Evolutionary conservation across 176 grass and related monocot genomes (phyloP), one percentile per base, ranked within the genome.

Genomic region (Oryza meridionalis): DNA sequence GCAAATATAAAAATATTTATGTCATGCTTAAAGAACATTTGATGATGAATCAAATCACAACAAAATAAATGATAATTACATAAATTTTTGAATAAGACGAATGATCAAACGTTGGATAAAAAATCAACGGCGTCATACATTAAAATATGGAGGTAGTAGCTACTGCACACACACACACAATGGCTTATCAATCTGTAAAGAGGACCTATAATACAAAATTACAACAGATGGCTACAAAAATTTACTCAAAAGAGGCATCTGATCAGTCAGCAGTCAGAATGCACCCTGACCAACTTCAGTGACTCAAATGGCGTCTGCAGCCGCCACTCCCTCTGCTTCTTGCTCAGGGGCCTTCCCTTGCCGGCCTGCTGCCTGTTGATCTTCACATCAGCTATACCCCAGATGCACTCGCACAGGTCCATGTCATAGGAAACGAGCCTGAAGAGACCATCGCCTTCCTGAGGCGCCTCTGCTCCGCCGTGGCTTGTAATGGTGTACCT

Each of bases 311-410:
- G 83, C 7, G 89, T 96, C 5, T 83, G 88, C 84, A 98, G 25
- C 12, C 84, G 82, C 96, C 93, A 99, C 63, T 99, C 96, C 81
- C 84, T 91, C 83, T 96, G 93, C 77, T 99, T 96, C 86, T 95
- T 99, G 84, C 82, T 96, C 67, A 99, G 76, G 0, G 91, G 91
- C 68, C 96, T 94, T 72, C 96, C 96, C 87, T 95, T 98, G 26
- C 96, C 91, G 2, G 88, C 72, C 77, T 92, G 88, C 51, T 94
- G 82, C 70, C 91, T 85, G 51, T 98, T 96, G 84, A 93, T 81
- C 96, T 94, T 98, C 82, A 96, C 93, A 65, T 95, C 96, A 4
- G 93, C 93, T 78, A 94, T 83, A 65, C 93, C 96, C 96, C 96
- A 96, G 79, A 44, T 89, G 84, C 96, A 98, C 68, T 90, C 85